A percentile compares a stretch with the other conserved stretches of the same genome.
phyloP scores from a whole-genome alignment of 176 grass and related monocot genomes.

The Bolboschoenus planiculmis region DNA sequence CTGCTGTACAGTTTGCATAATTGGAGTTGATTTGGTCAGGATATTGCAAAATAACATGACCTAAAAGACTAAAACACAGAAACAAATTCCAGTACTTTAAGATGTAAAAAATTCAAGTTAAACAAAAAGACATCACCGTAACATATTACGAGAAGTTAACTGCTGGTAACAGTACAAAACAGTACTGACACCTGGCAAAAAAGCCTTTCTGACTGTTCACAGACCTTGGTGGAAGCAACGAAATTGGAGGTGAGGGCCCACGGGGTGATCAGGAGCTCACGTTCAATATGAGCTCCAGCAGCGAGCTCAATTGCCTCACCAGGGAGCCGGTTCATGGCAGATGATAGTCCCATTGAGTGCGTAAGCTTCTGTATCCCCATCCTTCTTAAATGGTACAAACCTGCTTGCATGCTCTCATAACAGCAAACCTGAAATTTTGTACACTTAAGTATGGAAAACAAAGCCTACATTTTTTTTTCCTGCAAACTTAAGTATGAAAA shows the following conservation, averaged over 20 bases:
- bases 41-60: neutral
- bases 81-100: no score
- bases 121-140: neutral
- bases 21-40: neutral
- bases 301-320: constrained; percentile 94
- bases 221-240: constrained; percentile 65
- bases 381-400: constrained; percentile 59
- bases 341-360: constrained; percentile 59
- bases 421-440: constrained; percentile 62
- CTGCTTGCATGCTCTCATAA: constrained; percentile 97
- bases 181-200: constrained; percentile 40
- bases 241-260: constrained; percentile 98
- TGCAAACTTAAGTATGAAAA: neutral
- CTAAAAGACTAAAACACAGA: neutral
- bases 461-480: neutral
- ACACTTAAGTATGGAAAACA: neutral
- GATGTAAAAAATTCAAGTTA: neutral
- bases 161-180: neutral
- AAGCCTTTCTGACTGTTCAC: neutral
- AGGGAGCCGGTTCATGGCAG: constrained; percentile 84
- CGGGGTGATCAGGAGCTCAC: constrained; percentile 85
- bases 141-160: neutral
- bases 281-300: constrained; percentile 83
- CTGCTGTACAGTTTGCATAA: neutral
- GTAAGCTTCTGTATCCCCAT: constrained; percentile 79